Evolutionary conservation across 2,329 filamentous ascomycete genomes (phyloP), one percentile per base, ranked within the genome.

Genomic region (Trichophyton rubrum): DNA sequence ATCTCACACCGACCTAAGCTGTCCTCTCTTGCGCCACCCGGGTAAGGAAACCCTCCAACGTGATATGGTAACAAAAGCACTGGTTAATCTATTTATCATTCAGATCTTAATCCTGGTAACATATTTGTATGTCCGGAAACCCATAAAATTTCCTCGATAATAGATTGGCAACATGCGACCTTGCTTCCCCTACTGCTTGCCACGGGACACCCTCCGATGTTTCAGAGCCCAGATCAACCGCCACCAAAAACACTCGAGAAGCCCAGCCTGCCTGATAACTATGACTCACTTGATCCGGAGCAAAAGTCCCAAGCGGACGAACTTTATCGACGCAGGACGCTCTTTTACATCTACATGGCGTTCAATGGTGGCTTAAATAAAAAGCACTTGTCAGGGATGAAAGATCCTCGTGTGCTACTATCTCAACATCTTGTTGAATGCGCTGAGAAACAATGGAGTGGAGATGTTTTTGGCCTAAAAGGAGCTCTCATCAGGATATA

Each of bases 1-100:
- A 15, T 11, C 27, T 1, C 41, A 17, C 2, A 3, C 40, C 40
- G 41, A 58, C 7, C 22, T 30, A 8, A 62, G 59, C 27, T 53
- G 58, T 15, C 62, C 60, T 15, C 62, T 55, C 2, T 41, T 62
- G 41, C 65, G 66, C 13, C 67, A 68, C 61, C 62, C 62, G 22
- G 62, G 61, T 64, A 58, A 33, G 59, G 27, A 38, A 41, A 30
- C 49, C 22, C 11, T 24, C 13, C 13, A 38, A 3, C 9, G 6
- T 6, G 33, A 38, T 9, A 24, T 51, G 8, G 11, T 5, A 51
- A 27, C 49, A 13, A 24, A 53, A 33, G 5, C 0, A 43, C n/a
- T n/a, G 15, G 30, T 5, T 53, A 9, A 9, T 11, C 9, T 13
- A 51, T 24, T 53, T 9, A 15, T 43, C 15, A 43, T 43, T 53